A percentile compares a stretch with the other conserved stretches of the same genome.
These are phyloP conservation scores for Aspergillus nanangensis DNA, from an alignment of 495 filamentous ascomycete genomes.

Conservation along the genomic window DNA sequence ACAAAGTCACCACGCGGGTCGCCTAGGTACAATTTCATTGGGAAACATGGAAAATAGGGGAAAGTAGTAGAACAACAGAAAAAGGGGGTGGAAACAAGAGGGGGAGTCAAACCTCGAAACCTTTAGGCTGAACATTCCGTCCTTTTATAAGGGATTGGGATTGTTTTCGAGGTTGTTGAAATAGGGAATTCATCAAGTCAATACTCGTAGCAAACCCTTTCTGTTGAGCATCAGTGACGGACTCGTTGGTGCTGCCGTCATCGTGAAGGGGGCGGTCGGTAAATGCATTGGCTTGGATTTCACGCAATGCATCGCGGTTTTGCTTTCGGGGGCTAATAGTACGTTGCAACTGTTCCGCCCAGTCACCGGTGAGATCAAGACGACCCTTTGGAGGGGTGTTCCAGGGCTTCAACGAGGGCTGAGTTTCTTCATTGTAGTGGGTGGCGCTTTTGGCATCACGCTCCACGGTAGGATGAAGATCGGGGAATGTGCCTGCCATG, in stretches of 20 bases:
- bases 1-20: too few relatives aligned
- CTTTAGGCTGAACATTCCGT: conserved; percentile 47
- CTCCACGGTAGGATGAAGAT: conserved; percentile 63
- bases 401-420: conserved; percentile 33
- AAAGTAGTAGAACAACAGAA: too few relatives aligned
- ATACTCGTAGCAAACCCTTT: conserved; percentile 72
- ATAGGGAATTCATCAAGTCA: conserved; percentile 89
- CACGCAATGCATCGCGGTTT: conserved; percentile 63
- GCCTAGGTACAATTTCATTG: too few relatives aligned
- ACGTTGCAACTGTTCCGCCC: conserved; percentile 85
- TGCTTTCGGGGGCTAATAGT: conserved; percentile 89
- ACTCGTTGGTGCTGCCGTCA: conserved; percentile 31
- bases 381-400: conserved; percentile 58
- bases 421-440: conserved; percentile 43
- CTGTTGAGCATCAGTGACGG: conserved; percentile 30
- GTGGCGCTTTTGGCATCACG: conserved; percentile 41
- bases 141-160: conserved; percentile 34
- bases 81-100: conserved; percentile 19
- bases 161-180: conserved; percentile 46
- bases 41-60: too few relatives aligned
- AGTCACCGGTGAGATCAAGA: conserved; percentile 60
- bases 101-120: conserved; percentile 70
- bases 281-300: conserved; percentile 54
- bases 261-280: conserved; percentile 29
- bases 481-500: conserved; percentile 71